Percentiles rank a stretch among this genome's conserved stretches.
These are phyloP conservation scores for Echinosophora koreensis DNA, from an alignment of 306 rosid species.

Conservation along the genomic window DNA sequence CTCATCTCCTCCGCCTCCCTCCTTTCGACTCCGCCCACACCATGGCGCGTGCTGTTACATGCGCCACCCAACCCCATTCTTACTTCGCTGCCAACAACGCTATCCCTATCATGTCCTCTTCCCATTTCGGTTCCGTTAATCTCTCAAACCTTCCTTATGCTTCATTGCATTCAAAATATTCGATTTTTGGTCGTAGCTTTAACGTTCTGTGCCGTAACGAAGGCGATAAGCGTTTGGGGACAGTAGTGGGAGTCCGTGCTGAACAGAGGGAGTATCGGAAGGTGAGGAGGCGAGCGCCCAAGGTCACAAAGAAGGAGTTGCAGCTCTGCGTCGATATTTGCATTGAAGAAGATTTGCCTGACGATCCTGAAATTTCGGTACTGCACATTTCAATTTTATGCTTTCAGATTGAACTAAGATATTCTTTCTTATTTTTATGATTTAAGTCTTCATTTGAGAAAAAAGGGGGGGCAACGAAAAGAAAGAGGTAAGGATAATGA, in stretches of 20 bases:
- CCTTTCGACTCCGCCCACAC: constrained; percentile 41
- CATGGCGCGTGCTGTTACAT: constrained; percentile 65
- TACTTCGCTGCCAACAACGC: constrained; percentile 8
- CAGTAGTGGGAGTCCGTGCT: constrained; percentile 44
- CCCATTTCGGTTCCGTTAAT: constrained; percentile 5
- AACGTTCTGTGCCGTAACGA: constrained; percentile 44
- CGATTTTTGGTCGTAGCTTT: constrained; percentile 50
- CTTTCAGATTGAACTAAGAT: background rate
- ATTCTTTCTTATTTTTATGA: background rate
- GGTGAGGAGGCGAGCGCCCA: constrained; percentile 57
- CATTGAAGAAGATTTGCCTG: constrained; percentile 80
- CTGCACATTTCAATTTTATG: background rate
- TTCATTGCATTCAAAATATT: constrained; percentile 34
- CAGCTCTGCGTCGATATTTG: constrained; percentile 72
- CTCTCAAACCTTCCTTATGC: constrained; percentile 4
- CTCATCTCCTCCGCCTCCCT: constrained; percentile 50
- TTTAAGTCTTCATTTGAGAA: background rate
- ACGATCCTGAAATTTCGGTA: constrained; percentile 80
- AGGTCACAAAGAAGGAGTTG: constrained; percentile 66
- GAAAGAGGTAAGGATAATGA: background rate
- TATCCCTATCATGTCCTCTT: background rate
- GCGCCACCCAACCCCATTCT: constrained; percentile 50
- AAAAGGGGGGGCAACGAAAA: background rate
- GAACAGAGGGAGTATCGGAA: constrained; percentile 69
- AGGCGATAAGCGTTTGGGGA: constrained; percentile 33